Conservation (phyloP, 768 basidiomycete genomes). For the Boletus rex-veris region DNA sequence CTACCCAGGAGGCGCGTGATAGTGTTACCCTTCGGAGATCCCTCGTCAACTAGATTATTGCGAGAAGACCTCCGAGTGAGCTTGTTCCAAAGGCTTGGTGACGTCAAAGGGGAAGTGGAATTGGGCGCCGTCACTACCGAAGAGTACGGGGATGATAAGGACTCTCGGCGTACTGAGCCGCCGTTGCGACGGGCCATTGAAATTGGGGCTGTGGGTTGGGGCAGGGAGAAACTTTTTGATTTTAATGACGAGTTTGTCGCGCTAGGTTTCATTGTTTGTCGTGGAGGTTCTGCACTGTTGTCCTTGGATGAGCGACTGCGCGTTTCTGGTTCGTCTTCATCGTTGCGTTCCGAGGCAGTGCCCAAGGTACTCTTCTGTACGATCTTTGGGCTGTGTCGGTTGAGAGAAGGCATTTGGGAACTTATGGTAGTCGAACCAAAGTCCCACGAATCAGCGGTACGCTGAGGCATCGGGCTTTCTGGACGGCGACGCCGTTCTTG, state of each 20-base stretch:
- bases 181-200: not conserved
- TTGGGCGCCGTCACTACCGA: not conserved
- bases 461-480: constrained; percentile 35
- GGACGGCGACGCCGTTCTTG: constrained; percentile 61
- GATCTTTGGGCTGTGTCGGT: constrained; percentile 3
- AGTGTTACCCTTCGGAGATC: constrained; percentile 8
- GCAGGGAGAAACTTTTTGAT: not conserved
- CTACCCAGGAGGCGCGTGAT: constrained; percentile 23
- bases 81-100: constrained; percentile 25
- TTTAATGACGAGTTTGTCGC: not conserved
- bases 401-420: constrained; percentile 28
- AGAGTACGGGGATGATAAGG: constrained; percentile 1
- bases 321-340: constrained; percentile 6
- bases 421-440: constrained; percentile 50
- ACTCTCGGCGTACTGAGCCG: not conserved
- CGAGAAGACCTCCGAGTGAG: constrained; percentile 20
- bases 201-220: constrained; percentile 2
- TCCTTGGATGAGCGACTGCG: constrained; percentile 1
- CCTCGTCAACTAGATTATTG: constrained; percentile 10
- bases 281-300: not conserved
- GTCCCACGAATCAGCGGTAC: constrained; percentile 79
- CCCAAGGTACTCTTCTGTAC: constrained; percentile 3
- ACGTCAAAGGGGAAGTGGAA: constrained; percentile 2
- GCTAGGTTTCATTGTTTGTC: not conserved
- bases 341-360: constrained; percentile 1